Base-by-base conservation (phyloP, 306 rosid species). In the Ceratonia siliqua region DNA sequence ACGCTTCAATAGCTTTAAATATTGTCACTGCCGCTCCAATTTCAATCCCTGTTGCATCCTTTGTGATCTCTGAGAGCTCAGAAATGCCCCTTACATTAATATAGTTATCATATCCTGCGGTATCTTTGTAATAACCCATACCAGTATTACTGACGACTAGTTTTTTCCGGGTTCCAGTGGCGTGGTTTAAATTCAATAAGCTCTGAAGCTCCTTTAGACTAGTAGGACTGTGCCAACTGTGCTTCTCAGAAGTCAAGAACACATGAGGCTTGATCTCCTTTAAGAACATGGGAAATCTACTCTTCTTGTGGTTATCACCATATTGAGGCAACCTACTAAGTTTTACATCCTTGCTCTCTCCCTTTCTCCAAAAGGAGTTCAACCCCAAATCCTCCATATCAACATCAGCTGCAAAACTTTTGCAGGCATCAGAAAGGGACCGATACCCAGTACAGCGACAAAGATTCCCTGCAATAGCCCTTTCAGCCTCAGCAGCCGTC, bases 391-490 rank as follows among this genome's bases (percentile, higher is more conserved):
- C 96, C 83, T 93, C 98, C 17, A 93, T 85, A 72, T 93, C 98
- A 74, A 91, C 92, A 72, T 91, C 88, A 20, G 86, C 80, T 4
- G 97, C 86, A 58, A 91, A 91, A 69, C 98, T 94, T 81, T 91
- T 94, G 77, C 94, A 94, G 75, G 86, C 97, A 85, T 94, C 98
- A n/a, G 92, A 96, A 46, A 91, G 90, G 0, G 98, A 64, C 36
- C 96, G 87, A 32, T 94, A 94, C 0, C 98, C 96, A 0, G 98
- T 91, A 58, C 98, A 94, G 7, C 97, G 91, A 70, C 98, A 94
- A 49, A 91, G 98, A 79, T 91, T 88, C 8, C 98, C 98, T 7
- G 97, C 78, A 71, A 89, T 62, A 18, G 96, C 83, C 83, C 62
- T 88, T 77, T 93, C 97, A 8, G 96, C 97, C 69, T 89, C 94